Percentiles rank a stretch among this genome's conserved stretches.
These are phyloP conservation scores for Penicillium manginii DNA, from an alignment of 495 filamentous ascomycete species.

Conservation along the genomic window DNA sequence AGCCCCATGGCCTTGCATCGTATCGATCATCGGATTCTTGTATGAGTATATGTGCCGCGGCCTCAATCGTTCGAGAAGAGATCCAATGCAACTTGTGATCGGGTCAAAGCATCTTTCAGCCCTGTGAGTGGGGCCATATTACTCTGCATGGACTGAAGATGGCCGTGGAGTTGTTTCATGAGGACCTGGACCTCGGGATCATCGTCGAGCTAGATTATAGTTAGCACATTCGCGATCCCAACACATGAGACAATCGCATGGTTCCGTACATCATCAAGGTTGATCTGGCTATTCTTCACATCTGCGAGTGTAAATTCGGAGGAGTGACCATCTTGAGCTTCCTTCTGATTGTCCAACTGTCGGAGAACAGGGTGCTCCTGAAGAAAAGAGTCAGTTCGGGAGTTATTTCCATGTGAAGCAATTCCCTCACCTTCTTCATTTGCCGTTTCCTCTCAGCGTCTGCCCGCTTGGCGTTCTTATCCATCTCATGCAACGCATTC, in stretches of 20 bases:
- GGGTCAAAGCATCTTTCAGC: constrained; percentile 53
- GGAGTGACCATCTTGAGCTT: constrained; percentile 15
- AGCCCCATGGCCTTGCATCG: background rate
- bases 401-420: background rate
- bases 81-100: constrained; percentile 55
- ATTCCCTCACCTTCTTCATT: constrained; percentile 46
- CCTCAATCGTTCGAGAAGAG: constrained; percentile 45
- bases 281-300: constrained; percentile 24
- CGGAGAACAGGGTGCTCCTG: constrained; percentile 51
- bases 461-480: constrained; percentile 56
- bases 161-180: constrained; percentile 53
- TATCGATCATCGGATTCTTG: background rate
- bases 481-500: constrained; percentile 52
- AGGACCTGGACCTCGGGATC: constrained; percentile 42
- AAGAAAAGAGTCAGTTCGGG: constrained; percentile 7
- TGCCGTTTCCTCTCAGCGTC: constrained; percentile 49
- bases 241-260: background rate
- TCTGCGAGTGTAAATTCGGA: constrained; percentile 35
- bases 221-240: constrained; percentile 11
- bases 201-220: constrained; percentile 38
- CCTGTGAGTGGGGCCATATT: constrained; percentile 57
- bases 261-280: constrained; percentile 38
- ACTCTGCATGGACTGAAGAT: constrained; percentile 60
- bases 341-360: constrained; percentile 32
- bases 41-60: background rate